Conservation (phyloP, 1,284 basidiomycete species). For the Agroathelia rolfsii region DNA sequence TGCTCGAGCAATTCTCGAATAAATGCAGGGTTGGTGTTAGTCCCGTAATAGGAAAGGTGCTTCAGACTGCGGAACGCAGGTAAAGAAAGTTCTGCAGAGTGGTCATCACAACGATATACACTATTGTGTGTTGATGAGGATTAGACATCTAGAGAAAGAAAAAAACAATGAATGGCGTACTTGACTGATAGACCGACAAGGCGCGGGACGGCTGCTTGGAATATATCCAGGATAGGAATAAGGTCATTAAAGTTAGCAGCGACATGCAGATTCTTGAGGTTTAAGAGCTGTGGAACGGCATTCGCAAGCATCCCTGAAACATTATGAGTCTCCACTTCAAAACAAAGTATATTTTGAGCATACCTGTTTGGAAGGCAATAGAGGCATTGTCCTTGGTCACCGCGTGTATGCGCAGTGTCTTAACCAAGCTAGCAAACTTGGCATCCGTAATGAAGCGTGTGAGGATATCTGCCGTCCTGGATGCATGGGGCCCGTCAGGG, state of each 20-base stretch:
- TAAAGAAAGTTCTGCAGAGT: slow-evolving; percentile 38
- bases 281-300: slow-evolving; percentile 50
- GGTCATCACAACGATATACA: slow-evolving; percentile 35
- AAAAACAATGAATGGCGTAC: slow-evolving; percentile 21
- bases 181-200: slow-evolving; percentile 44
- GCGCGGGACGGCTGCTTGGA: slow-evolving; percentile 41
- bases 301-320: slow-evolving; percentile 54
- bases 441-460: slow-evolving; percentile 53
- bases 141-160: slow-evolving; percentile 4
- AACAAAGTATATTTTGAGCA: slow-evolving; percentile 8
- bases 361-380: slow-evolving; percentile 57
- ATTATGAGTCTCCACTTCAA: not conserved
- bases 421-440: slow-evolving; percentile 46
- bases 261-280: slow-evolving; percentile 49
- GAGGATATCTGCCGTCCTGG: slow-evolving; percentile 62
- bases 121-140: not conserved
- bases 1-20: slow-evolving; percentile 40
- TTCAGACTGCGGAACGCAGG: slow-evolving; percentile 48
- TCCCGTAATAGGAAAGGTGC: slow-evolving; percentile 42
- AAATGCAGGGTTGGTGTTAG: slow-evolving; percentile 28
- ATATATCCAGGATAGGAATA: slow-evolving; percentile 36
- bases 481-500: slow-evolving; percentile 38
- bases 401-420: slow-evolving; percentile 48
- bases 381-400: slow-evolving; percentile 37
- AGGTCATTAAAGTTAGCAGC: slow-evolving; percentile 48